A percentile compares a stretch with the other conserved stretches of the same genome.
phyloP scores from a whole-genome alignment of 768 basidiomycete species.

The Podaxis sp. region DNA sequence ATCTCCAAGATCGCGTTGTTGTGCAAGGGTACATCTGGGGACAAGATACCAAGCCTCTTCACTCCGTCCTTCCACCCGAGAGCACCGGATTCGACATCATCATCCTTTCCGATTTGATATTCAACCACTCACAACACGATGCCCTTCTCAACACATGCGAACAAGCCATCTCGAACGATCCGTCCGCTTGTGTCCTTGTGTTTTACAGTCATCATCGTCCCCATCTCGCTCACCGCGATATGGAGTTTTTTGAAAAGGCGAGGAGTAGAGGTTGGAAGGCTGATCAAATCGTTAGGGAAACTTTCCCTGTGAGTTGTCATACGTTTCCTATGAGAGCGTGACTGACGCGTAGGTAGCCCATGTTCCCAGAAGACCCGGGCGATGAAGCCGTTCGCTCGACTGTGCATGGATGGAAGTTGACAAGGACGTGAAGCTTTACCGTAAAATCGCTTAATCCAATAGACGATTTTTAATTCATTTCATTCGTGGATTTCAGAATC shows the following conservation, averaged over 20 bases:
- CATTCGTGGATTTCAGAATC: neutral
- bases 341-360: conserved; percentile 49
- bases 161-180: conserved; percentile 28
- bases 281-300: conserved; percentile 63
- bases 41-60: conserved; percentile 44
- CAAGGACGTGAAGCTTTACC: conserved; percentile 6
- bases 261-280: conserved; percentile 66
- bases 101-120: conserved; percentile 90
- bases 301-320: conserved; percentile 52
- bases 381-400: conserved; percentile 75
- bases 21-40: conserved; percentile 83
- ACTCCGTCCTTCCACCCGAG: conserved; percentile 29
- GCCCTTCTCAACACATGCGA: conserved; percentile 79
- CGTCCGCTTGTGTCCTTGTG: conserved; percentile 51
- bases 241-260: conserved; percentile 78
- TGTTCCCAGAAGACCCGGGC: conserved; percentile 89
- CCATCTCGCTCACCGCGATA: conserved; percentile 77
- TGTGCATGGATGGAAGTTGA: conserved; percentile 83
- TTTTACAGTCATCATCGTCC: conserved; percentile 92
- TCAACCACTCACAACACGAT: conserved; percentile 94
- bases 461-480: neutral
- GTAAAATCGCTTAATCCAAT: neutral
- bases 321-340: neutral
- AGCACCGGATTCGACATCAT: conserved; percentile 66
- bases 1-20: conserved; percentile 34